These are phyloP conservation scores for Acacia acuminata DNA, from an alignment of 306 rosid genomes.

Conservation along the genomic window DNA sequence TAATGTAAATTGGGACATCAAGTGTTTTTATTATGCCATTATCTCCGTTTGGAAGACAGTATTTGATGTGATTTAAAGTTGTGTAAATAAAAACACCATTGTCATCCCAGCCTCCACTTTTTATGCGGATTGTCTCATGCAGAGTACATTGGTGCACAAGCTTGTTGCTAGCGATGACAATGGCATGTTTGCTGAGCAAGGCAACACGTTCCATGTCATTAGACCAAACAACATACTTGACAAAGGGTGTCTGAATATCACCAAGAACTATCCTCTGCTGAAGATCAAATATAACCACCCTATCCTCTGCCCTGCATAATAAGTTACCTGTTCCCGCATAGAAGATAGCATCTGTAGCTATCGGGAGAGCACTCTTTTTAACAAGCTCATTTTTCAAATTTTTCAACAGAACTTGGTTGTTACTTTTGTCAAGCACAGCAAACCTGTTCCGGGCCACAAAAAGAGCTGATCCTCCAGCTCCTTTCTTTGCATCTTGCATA, in stretches of 20 bases:
- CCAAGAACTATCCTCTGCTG: slow-evolving; percentile 84
- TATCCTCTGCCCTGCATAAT: slow-evolving; percentile 85
- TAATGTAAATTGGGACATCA: slow-evolving; percentile 88
- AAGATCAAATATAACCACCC: slow-evolving; percentile 83
- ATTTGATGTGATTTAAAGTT: slow-evolving; percentile 87
- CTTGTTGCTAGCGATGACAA: slow-evolving; percentile 81
- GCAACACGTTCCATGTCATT: slow-evolving; percentile 90
- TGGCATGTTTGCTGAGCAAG: slow-evolving; percentile 91
- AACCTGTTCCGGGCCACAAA: slow-evolving; percentile 93
- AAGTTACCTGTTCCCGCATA: slow-evolving; percentile 88
- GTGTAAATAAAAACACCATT: slow-evolving; percentile 91
- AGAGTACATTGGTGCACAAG: slow-evolving; percentile 94
- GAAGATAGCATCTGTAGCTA: slow-evolving; percentile 82
- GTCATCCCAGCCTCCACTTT: slow-evolving; percentile 98
- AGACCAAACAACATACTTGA: slow-evolving; percentile 92
- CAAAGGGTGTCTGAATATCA: slow-evolving; percentile 82
- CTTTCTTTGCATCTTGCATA: slow-evolving; percentile 87
- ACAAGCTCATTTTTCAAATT: slow-evolving; percentile 77
- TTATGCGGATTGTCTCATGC: slow-evolving; percentile 95
- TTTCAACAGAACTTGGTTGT: slow-evolving; percentile 70
- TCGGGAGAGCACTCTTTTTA: slow-evolving; percentile 73
- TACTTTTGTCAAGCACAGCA: slow-evolving; percentile 87
- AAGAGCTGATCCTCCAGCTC: slow-evolving; percentile 89
- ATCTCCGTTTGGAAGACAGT: slow-evolving; percentile 94
- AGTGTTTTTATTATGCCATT: slow-evolving; percentile 89